phyloP scores from a whole-genome alignment of 345 rosid genomes.

The Arabis hirsuta region DNA sequence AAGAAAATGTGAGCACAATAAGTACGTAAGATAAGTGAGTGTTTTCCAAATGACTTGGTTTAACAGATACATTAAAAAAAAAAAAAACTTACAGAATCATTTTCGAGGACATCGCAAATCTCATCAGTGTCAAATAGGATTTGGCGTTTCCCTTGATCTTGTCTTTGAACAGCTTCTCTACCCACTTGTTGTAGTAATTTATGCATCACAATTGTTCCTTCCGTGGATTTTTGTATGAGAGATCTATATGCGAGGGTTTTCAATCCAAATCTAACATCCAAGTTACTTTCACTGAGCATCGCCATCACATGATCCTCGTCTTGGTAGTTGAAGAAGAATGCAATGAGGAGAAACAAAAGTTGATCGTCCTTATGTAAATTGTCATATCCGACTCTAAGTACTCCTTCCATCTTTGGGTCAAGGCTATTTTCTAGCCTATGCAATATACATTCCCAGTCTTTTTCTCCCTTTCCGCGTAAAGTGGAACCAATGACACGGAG shows the following conservation, averaged over 20 bases:
- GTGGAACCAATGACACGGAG: conserved; percentile 17
- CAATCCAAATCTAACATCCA: neutral
- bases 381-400: conserved; percentile 40
- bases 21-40: neutral
- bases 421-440: neutral
- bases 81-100: conserved; percentile 6
- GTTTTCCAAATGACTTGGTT: neutral
- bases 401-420: neutral
- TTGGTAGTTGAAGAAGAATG: conserved; percentile 31
- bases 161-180: neutral
- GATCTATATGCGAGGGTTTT: conserved; percentile 21
- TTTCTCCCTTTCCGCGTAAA: neutral
- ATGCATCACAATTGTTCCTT: conserved; percentile 31
- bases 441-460: neutral
- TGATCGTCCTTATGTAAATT: conserved; percentile 28
- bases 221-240: conserved; percentile 15
- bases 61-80: too few relatives aligned
- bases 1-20: neutral
- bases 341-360: conserved; percentile 41
- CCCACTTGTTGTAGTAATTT: conserved; percentile 42
- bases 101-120: conserved; percentile 10
- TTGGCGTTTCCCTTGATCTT: conserved; percentile 4
- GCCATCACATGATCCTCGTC: neutral
- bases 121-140: conserved; percentile 24
- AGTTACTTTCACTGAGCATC: too few relatives aligned